Evolutionary conservation across 2,329 filamentous ascomycete genomes (phyloP), one percentile per base, ranked within the genome.

Genomic region (Epichloe coenophiala): DNA sequence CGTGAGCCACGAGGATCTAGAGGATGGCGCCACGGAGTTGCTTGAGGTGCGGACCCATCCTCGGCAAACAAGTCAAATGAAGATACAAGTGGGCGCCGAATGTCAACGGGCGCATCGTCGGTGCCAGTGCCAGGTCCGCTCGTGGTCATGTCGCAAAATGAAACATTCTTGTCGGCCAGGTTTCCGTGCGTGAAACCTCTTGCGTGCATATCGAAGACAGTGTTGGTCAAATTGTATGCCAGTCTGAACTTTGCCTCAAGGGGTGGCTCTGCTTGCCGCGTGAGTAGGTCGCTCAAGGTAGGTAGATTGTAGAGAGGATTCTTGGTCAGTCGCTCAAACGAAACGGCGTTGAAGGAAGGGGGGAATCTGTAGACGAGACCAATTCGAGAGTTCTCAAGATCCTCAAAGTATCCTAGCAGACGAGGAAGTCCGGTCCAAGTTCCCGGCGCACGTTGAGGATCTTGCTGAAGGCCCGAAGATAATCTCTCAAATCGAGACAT

Each of bases 341-440:
- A 73, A 9, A 80, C 71, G 9, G 79, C 70, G 55, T 78, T 75
- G 65, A 86, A 84, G 8, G 75, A 71, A 1, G 77, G 73, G 2
- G 86, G 86, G 33, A 90, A 78, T 47, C 85, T 81, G 59, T 88
- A 91, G 11, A 91, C 76, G 11, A 91, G 71, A 5, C 86, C 86
- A 49, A 88, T 78, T 9, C 86, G 76, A 1, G 86, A 81, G 49
- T 78, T 72, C 17, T 79, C 76, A 49, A 84, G 73, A 58, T 90
- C 86, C 61, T 90, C 85, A 58, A 88, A 88, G 60, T 88, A 90
- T 2, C 78, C 81, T 12, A 84, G 65, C 43, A 84, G 68, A 21
- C 76, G 73, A 15, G 81, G 77, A 9, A 83, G 59, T 55, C 86
- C 72, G 61, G 76, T 81, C 72, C 75, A 85, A 2, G 81, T 74